phyloP scores from a whole-genome alignment of 169 alveolate species.

The Besnoitia besnoiti region DNA sequence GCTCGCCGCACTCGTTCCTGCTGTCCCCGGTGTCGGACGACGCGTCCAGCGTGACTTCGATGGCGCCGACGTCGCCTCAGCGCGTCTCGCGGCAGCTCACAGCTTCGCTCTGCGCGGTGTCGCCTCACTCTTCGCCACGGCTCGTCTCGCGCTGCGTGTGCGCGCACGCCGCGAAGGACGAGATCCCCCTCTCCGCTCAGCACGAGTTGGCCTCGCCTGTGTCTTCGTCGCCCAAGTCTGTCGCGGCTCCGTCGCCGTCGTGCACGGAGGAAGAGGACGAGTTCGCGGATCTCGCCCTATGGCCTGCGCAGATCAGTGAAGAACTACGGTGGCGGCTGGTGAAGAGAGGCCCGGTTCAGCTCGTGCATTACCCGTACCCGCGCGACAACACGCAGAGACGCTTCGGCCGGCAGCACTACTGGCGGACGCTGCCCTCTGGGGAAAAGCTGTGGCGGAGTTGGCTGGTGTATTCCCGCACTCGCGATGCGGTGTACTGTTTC shows the following conservation, averaged over 20 bases:
- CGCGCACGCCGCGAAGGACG: background rate
- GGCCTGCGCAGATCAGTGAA: constrained; percentile 8
- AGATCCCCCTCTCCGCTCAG: too few species aligned
- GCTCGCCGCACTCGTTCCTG: background rate
- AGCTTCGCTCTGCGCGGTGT: background rate
- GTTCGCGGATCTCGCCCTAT: background rate
- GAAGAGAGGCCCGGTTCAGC: constrained; percentile 27
- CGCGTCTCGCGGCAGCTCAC: background rate
- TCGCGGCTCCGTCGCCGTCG: background rate
- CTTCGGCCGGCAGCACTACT: constrained; percentile 48
- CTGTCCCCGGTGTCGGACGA: background rate
- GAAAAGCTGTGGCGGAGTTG: constrained; percentile 35
- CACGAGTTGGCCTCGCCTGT: background rate
- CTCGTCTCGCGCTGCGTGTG: background rate
- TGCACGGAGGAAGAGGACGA: background rate
- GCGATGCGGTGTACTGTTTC: constrained; percentile 44
- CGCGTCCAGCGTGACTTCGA: constrained; percentile 1
- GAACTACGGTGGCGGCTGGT: background rate
- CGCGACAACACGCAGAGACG: constrained; percentile 27
- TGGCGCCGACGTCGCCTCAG: background rate
- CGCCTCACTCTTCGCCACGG: background rate
- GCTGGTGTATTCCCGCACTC: constrained; percentile 19
- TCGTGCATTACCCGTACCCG: constrained; percentile 15
- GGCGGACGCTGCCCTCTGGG: constrained; percentile 18
- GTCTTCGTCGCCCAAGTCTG: background rate